A percentile compares a stretch with the other conserved stretches of the same genome.
Evolutionary conservation across 1,284 basidiomycete genomes (phyloP).

Genomic region (Ceratobasidium sp.): DNA sequence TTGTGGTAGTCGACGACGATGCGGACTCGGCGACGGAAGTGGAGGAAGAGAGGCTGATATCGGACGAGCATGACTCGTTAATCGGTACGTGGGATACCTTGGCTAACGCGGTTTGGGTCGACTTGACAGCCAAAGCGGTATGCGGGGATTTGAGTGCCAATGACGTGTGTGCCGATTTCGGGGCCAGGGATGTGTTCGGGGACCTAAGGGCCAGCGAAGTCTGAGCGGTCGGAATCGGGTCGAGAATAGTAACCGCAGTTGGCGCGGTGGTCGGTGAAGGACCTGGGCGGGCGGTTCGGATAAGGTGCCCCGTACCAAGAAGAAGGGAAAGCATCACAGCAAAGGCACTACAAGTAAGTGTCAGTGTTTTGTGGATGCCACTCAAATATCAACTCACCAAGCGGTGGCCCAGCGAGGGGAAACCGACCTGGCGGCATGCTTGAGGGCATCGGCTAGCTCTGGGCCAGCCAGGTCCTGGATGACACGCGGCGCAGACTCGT

Average conservation of each 20-base stretch:
- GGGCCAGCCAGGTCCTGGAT: constrained; percentile 6
- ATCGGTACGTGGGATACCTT: neutral
- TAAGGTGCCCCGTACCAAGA: constrained; percentile 14
- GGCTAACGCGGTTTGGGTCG: constrained; percentile 22
- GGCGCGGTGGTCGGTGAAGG: neutral
- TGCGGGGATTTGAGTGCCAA: constrained; percentile 24
- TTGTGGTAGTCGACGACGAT: neutral
- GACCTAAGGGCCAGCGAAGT: constrained; percentile 16
- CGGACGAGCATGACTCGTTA: constrained; percentile 32
- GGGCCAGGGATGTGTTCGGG: constrained; percentile 11
- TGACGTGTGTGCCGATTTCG: constrained; percentile 9
- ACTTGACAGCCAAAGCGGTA: constrained; percentile 19
- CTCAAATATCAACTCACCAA: constrained; percentile 10
- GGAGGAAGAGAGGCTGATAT: neutral
- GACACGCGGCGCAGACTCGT: constrained; percentile 1
- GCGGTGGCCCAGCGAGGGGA: constrained; percentile 19
- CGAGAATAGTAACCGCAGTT: neutral
- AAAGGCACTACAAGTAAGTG: constrained; percentile 3
- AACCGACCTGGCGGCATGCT: neutral
- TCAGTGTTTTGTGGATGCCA: neutral
- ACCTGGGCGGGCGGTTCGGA: neutral
- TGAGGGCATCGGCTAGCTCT: constrained; percentile 21
- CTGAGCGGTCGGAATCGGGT: neutral
- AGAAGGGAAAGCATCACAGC: constrained; percentile 29
- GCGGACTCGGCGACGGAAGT: neutral